These are phyloP conservation scores for Petunia axillaris DNA, from an alignment of 257 asterid species.

Conservation along the genomic window DNA sequence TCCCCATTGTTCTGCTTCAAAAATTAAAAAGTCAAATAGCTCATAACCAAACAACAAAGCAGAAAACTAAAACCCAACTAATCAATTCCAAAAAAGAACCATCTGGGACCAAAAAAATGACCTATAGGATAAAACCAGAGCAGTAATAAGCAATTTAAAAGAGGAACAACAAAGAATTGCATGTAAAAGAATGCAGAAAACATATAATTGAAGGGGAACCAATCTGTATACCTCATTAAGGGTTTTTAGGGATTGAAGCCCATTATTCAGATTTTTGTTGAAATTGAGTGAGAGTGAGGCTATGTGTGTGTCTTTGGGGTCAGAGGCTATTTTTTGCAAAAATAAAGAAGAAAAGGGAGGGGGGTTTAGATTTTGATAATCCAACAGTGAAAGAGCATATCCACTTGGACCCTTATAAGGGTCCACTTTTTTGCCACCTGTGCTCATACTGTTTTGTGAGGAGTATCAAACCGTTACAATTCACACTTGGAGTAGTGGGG, in stretches of 20 bases:
- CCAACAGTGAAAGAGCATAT: background rate
- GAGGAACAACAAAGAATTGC: background rate
- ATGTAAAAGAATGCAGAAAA: background rate
- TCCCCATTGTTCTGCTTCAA: background rate
- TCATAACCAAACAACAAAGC: background rate
- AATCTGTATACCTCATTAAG: background rate
- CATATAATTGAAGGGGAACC: background rate
- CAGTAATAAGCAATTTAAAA: background rate
- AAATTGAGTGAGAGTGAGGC: background rate
- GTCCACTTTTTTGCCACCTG: background rate
- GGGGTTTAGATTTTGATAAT: background rate
- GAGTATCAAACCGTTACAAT: no score
- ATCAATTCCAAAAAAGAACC: background rate
- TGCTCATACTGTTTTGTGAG: no score
- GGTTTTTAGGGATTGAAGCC: background rate
- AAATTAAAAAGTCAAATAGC: background rate
- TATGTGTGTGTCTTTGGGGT: no score
- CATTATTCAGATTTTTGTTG: background rate
- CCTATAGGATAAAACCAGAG: background rate
- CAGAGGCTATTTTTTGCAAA: background rate
- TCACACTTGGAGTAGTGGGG: no score
- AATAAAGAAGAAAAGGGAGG: background rate
- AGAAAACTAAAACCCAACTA: slow-evolving; percentile 9
- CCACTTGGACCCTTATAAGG: background rate
- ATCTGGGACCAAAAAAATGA: background rate